phyloP scores from a whole-genome alignment of 345 rosid species.

The Salix brachista region DNA sequence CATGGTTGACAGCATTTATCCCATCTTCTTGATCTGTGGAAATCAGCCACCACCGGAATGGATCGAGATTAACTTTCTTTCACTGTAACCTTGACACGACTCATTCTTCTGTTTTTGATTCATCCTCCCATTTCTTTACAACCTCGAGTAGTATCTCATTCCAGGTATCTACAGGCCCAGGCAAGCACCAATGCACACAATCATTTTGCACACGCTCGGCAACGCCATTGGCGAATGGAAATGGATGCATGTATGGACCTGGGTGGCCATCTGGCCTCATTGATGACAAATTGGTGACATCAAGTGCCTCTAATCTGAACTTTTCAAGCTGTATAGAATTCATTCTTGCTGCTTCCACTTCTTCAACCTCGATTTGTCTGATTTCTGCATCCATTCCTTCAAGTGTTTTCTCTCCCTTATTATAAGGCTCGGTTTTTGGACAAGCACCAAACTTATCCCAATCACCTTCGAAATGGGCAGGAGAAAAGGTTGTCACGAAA shows the following conservation, averaged over 20 bases:
- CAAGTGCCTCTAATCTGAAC: constrained; percentile 61
- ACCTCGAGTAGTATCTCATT: constrained; percentile 67
- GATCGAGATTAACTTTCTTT: not conserved
- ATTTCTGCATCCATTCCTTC: constrained; percentile 81
- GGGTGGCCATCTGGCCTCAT: constrained; percentile 92
- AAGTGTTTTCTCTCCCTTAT: constrained; percentile 52
- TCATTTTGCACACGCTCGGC: constrained; percentile 78
- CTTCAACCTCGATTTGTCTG: constrained; percentile 60
- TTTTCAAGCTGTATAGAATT: constrained; percentile 19
- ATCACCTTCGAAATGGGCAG: constrained; percentile 90
- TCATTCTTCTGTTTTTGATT: constrained; percentile 24
- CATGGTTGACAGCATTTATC: not conserved
- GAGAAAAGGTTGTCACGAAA: constrained; percentile 72
- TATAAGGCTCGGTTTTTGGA: constrained; percentile 65
- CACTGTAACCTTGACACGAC: not conserved
- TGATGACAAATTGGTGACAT: constrained; percentile 60
- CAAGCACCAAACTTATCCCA: constrained; percentile 96
- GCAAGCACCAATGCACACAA: constrained; percentile 96
- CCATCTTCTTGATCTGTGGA: constrained; percentile 7
- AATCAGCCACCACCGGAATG: not conserved
- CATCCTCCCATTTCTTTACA: constrained; percentile 50
- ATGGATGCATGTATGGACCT: constrained; percentile 77
- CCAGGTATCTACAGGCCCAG: constrained; percentile 95
- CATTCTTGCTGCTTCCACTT: constrained; percentile 45
- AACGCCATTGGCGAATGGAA: constrained; percentile 72